These are phyloP conservation scores for Yamagishiella unicocca DNA, from an alignment of 139 green algal species.

Conservation along the genomic window DNA sequence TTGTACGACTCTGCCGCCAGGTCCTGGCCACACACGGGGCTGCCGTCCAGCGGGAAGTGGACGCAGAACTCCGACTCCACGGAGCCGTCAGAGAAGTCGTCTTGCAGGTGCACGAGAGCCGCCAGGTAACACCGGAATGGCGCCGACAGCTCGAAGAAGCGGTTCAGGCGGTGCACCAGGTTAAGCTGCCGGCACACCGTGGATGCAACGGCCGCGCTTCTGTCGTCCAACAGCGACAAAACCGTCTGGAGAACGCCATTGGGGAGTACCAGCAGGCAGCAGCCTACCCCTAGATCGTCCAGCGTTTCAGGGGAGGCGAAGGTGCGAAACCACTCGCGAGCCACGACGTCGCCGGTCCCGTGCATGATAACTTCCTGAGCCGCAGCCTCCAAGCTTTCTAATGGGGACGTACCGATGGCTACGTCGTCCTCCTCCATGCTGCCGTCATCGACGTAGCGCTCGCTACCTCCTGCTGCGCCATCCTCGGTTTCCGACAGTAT, in stretches of 20 bases:
- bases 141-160: not conserved
- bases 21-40: not conserved
- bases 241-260: not conserved
- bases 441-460: not conserved
- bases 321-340: not conserved
- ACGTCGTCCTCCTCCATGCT: not conserved
- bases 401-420: not conserved
- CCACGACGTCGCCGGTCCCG: too few species aligned
- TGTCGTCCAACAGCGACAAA: not conserved
- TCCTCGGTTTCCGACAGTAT: not conserved
- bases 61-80: not conserved
- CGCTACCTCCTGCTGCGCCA: too few species aligned
- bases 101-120: not conserved
- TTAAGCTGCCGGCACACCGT: not conserved
- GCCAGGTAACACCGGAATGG: not conserved
- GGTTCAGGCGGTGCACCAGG: not conserved
- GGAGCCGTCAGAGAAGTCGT: not conserved
- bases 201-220: not conserved
- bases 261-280: not conserved
- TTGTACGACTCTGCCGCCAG: not conserved
- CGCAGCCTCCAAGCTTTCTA: not conserved
- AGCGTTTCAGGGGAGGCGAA: not conserved
- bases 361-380: not conserved
- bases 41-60: conserved; percentile 7
- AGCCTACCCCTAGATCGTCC: not conserved